phyloP scores from a whole-genome alignment of 202 grass and related monocot species.

The Brachypodium distachyon region DNA sequence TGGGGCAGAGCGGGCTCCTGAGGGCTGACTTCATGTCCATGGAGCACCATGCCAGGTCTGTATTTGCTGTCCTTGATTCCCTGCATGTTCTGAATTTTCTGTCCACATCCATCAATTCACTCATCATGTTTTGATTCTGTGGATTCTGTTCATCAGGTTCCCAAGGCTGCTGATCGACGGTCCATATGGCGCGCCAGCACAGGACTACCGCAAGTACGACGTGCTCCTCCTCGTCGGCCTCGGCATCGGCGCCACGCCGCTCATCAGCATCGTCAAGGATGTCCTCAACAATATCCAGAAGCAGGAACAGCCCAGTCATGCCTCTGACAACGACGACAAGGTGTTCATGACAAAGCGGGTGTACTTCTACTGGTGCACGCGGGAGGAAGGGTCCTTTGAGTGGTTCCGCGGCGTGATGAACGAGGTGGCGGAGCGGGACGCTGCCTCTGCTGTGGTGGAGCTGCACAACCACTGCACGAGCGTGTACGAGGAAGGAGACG shows the following conservation, averaged over 20 bases:
- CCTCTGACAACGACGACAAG: background rate
- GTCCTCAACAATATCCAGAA: conserved; percentile 69
- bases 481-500: conserved; percentile 87
- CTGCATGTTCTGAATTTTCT: background rate
- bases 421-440: conserved; percentile 80
- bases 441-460: conserved; percentile 45
- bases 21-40: conserved; percentile 47
- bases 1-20: conserved; percentile 61
- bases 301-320: background rate
- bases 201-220: conserved; percentile 93
- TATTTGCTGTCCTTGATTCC: background rate
- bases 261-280: conserved; percentile 96
- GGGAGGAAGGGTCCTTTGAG: conserved; percentile 83
- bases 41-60: conserved; percentile 34
- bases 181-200: conserved; percentile 84
- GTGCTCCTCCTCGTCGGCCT: conserved; percentile 96
- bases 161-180: conserved; percentile 86
- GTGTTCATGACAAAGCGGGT: conserved; percentile 63
- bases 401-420: conserved; percentile 96
- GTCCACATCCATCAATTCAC: no score
- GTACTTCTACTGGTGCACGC: conserved; percentile 96
- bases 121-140: no score
- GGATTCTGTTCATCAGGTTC: conserved; percentile 19
- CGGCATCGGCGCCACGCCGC: conserved; percentile 86
- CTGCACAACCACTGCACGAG: conserved; percentile 98